Base-by-base conservation (phyloP, 805 yeast species). In the Blastobotrys mokoenaii region DNA sequence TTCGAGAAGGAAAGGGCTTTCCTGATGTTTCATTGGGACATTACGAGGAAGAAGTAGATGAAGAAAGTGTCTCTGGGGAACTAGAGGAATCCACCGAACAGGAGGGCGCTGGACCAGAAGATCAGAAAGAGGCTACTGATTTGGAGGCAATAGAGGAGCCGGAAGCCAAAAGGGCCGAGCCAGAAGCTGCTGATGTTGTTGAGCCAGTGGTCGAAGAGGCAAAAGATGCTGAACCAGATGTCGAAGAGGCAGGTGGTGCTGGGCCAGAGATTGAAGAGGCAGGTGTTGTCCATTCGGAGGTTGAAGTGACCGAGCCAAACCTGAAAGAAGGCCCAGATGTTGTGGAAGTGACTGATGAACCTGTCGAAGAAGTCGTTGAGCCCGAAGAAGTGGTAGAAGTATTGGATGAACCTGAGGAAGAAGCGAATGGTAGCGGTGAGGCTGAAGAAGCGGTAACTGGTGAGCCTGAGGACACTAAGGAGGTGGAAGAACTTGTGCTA, bases 1-100 rank as follows among this genome's bases (percentile, higher is more conserved):
- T 49, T 3, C 27, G 38, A 27, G 35, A 40, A 33, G 46, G 47
- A 3, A 44, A 43, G 20, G 45, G 50, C 33, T 45, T 50, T 20
- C 44, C 46, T 9, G 51, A 43, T n/a, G 34, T 41, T 10, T 17
- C 14, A 7, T 17, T 18, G n/a, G 40, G 12, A n/a, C 40, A 15
- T 33, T 17, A 10, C 14, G 27, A n/a, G 10, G 37, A 22, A 22
- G 27, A 22, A 22, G 27, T 27, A 46, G 18, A 12, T 11, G 14
- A 22, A 14, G n/a, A 16, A 38, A 38, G 12, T 25, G 14, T n/a
- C n/a, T n/a, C n/a, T 10, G 38, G 40, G 27, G 3, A 6, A 40
- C 35, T n/a, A 2, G 43, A 7, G 10, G 36, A 8, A 11, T 14
- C 17, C 10, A 12, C 7, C 10, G 40, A 7, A 18, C 41, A 46